These are phyloP conservation scores for Blastobotrys serpentis DNA, from an alignment of 1,139 yeast genomes.

Conservation along the genomic window DNA sequence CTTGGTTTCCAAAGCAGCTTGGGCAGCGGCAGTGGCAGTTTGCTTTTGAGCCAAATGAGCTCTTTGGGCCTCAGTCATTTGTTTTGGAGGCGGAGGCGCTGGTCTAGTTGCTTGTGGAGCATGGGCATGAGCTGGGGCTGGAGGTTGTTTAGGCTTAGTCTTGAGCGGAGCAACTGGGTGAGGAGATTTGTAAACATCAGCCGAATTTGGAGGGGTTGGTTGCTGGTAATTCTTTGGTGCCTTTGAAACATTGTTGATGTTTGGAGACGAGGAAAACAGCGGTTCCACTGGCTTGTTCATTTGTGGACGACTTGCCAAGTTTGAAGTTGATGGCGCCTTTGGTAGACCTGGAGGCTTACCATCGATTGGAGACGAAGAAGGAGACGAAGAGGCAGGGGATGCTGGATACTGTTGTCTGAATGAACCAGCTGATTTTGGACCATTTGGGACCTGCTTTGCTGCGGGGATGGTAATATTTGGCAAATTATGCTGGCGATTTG, in stretches of 20 bases:
- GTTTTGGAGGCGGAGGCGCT: slow-evolving; percentile 28
- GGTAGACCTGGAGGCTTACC: slow-evolving; percentile 17
- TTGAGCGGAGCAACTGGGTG: slow-evolving; percentile 18
- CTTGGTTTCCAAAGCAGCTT: slow-evolving; percentile 31
- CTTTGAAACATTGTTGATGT: neutral
- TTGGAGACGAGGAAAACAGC: slow-evolving; percentile 13
- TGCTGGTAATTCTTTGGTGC: slow-evolving; percentile 16
- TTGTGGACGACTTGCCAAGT: slow-evolving; percentile 26
- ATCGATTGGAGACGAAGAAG: slow-evolving; percentile 10
- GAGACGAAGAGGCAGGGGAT: slow-evolving; percentile 15
- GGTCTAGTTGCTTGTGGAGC: slow-evolving; percentile 20
- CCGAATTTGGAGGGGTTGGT: slow-evolving; percentile 26
- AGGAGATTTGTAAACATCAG: slow-evolving; percentile 14
- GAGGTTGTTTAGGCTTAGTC: slow-evolving; percentile 18
- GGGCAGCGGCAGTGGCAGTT: slow-evolving; percentile 37
- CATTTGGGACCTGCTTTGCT: neutral
- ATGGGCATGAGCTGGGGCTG: slow-evolving; percentile 16
- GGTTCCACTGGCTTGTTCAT: slow-evolving; percentile 17
- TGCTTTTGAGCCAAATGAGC: slow-evolving; percentile 35
- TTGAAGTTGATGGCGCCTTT: slow-evolving; percentile 23
- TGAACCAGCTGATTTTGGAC: slow-evolving; percentile 3
- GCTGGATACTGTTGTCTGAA: slow-evolving; percentile 1
- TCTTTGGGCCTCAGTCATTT: slow-evolving; percentile 16
- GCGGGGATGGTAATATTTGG: slow-evolving; percentile 16
- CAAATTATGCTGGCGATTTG: slow-evolving; percentile 24